Base-by-base conservation (phyloP, 1,284 basidiomycete species). In the Xerocomus tenax region DNA sequence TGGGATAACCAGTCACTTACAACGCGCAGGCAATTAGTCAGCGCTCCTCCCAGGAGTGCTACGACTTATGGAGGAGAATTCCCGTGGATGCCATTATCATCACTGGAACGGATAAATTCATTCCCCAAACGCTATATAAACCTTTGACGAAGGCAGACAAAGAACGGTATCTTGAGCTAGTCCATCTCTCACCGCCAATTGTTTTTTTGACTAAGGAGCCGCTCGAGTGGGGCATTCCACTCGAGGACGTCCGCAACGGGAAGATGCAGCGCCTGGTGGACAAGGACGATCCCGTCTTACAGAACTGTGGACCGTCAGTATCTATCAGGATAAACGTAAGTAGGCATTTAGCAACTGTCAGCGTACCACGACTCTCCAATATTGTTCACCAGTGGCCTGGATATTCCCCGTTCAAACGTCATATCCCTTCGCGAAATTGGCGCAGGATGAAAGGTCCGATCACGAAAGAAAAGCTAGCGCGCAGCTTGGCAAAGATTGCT, bases 351-450 rank as follows among this genome's bases (percentile, higher is more conserved):
- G 65, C 23, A 45, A 18, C 7, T 10, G n/a, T 18, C 9, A 34
- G 30, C 47, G 43, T 30, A 39, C 28, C 29, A 18, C 8, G 16
- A 25, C 10, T 45, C 29, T 45, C 18, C 19, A 25, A 8, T 13
- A 44, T 35, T 25, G n/a, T 3, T 12, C 36, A 23, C 15, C 30
- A 85, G 84, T 87, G 84, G 83, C 81, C 81, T n/a, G 82, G 84
- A 3, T 85, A 86, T 61, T 66, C 75, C 28, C 73, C 76, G 43
- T 85, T 81, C 79, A 81, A 76, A 56, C 70, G 77, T 41, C 82
- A 84, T 60, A 83, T 86, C 54, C 79, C 81, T 10, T 85, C 82
- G 2, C 77, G 78, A 60, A 81, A 87, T 62, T 86, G 84, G 64
- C 73, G 77, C 16, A 83, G 74, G 57, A 80, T 75, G 2, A 81